A percentile compares a stretch with the other conserved stretches of the same genome.
These are phyloP conservation scores for Biscutella auriculata DNA, from an alignment of 441 rosid species.

Conservation along the genomic window DNA sequence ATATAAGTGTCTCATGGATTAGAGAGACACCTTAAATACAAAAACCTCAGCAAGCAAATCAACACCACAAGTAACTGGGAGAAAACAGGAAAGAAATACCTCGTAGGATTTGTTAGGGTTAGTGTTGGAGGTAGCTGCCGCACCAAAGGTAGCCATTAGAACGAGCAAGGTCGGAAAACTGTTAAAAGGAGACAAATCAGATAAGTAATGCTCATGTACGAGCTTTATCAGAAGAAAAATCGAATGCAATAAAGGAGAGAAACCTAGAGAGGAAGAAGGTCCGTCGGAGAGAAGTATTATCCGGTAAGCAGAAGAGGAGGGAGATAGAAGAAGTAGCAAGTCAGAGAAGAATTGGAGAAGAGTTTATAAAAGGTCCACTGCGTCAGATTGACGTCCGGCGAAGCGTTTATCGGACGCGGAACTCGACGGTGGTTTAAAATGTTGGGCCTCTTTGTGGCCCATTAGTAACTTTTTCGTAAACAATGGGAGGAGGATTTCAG, in stretches of 20 bases:
- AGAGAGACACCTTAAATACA: not conserved
- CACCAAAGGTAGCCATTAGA: conserved; percentile 61
- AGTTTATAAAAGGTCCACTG: conserved; percentile 1
- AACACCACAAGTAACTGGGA: not conserved
- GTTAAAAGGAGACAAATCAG: not conserved
- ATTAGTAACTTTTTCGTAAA: not conserved
- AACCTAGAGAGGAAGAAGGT: conserved; percentile 2
- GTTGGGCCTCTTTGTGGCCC: not conserved
- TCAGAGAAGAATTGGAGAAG: not conserved
- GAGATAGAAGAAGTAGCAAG: not conserved
- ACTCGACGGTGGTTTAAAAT: not conserved
- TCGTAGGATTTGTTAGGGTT: conserved; percentile 86
- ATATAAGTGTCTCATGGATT: not conserved
- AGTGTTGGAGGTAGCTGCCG: conserved; percentile 27
- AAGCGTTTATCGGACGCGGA: conserved; percentile 15
- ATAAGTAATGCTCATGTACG: too few relatives aligned
- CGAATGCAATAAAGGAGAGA: not conserved
- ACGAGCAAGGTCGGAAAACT: not conserved
- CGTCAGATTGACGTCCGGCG: conserved; percentile 16
- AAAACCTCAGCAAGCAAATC: not conserved
- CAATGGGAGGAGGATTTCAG: too few relatives aligned
- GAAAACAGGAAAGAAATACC: conserved; percentile 25
- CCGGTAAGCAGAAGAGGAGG: conserved; percentile 8
- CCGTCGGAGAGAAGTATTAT: not conserved
- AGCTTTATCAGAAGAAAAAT: not conserved